These are phyloP conservation scores for Verticillium klebahnii DNA, from an alignment of 2,329 filamentous ascomycete species.

Conservation along the genomic window DNA sequence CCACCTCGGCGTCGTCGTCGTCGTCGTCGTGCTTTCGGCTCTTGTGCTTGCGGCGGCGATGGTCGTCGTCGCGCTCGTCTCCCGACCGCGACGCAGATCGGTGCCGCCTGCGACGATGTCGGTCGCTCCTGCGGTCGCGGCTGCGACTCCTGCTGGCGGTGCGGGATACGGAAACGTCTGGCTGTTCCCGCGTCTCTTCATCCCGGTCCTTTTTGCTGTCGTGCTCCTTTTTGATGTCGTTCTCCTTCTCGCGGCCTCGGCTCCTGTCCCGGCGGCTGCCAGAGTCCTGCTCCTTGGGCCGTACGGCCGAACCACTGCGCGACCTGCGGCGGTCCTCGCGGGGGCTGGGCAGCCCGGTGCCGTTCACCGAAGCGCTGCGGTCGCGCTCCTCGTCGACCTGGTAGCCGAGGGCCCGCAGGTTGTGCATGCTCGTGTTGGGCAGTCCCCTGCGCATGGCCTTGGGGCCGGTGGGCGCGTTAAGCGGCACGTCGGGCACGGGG, in stretches of 20 bases:
- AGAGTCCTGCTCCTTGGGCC: slow-evolving; percentile 29
- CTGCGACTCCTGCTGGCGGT: slow-evolving; percentile 32
- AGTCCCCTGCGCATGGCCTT: slow-evolving; percentile 90
- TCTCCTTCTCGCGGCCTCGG: slow-evolving; percentile 25
- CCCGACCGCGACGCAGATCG: slow-evolving; percentile 47
- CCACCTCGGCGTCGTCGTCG: slow-evolving; percentile 43
- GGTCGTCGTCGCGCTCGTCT: slow-evolving; percentile 41
- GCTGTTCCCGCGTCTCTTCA: slow-evolving; percentile 10
- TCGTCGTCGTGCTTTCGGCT: slow-evolving; percentile 32
- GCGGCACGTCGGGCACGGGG: slow-evolving; percentile 38
- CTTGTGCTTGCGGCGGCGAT: slow-evolving; percentile 47
- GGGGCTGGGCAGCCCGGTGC: slow-evolving; percentile 24
- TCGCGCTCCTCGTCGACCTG: slow-evolving; percentile 35
- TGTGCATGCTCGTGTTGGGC: slow-evolving; percentile 73
- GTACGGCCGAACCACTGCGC: slow-evolving; percentile 43
- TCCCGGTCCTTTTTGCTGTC: slow-evolving; percentile 12
- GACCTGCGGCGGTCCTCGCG: slow-evolving; percentile 31
- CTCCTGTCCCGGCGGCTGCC: slow-evolving; percentile 26
- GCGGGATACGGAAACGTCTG: slow-evolving; percentile 25
- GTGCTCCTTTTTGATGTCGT: slow-evolving; percentile 14
- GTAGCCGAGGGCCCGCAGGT: slow-evolving; percentile 52
- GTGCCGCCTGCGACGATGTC: slow-evolving; percentile 43
- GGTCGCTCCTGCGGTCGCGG: slow-evolving; percentile 32
- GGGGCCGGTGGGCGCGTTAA: slow-evolving; percentile 84
- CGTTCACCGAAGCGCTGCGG: slow-evolving; percentile 17